Evolutionary conservation across 345 rosid species (phyloP), one percentile per base, ranked within the genome.

Genomic region (Lepidium didymum): DNA sequence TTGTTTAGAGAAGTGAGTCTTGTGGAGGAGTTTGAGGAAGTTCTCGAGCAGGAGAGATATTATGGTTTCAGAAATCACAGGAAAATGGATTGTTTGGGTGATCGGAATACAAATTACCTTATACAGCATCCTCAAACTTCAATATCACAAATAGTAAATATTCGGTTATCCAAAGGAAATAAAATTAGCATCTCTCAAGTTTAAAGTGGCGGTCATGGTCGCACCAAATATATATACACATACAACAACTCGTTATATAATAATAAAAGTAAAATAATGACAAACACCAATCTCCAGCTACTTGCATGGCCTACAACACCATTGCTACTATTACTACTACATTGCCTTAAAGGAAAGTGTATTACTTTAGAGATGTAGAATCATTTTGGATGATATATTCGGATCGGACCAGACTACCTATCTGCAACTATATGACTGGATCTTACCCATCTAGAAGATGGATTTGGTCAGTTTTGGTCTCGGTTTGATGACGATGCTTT

Each of bases 381-480:
- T 56, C 45, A 49, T 65, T 41, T 66, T 25, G 33, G 68, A 59
- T 60, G 25, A 63, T 47, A 23, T 56, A 19, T 40, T 57, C 71
- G 23, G 55, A 27, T 12, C 27, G 56, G 62, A 35, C 62, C 77
- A 73, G 43, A 67, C 78, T 67, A 60, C 68, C 73, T 74, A 74
- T 74, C 78, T 74, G 77, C 77, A 74, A 74, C 77, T 74, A 60
- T 52, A 13, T 34, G 56, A 35, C 51, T 67, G 21, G 10, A 12
- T 60, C 56, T 67, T 53, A 56, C 27, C 57, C 41, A 1, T 53
- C 63, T 74, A 90, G 83, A 93, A 93, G 67, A 79, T 84, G 46
- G 99, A 87, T 74, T 87, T 94, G 80, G 91, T 84, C 71, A 94
- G 91, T 87, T 79, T 91, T 56, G 75, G 75, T 73, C 90, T 78